Percentiles rank a stretch among this genome's conserved stretches.
Conservation (phyloP, 2,329 filamentous ascomycete genomes). For the Aureobasidium lini region DNA sequence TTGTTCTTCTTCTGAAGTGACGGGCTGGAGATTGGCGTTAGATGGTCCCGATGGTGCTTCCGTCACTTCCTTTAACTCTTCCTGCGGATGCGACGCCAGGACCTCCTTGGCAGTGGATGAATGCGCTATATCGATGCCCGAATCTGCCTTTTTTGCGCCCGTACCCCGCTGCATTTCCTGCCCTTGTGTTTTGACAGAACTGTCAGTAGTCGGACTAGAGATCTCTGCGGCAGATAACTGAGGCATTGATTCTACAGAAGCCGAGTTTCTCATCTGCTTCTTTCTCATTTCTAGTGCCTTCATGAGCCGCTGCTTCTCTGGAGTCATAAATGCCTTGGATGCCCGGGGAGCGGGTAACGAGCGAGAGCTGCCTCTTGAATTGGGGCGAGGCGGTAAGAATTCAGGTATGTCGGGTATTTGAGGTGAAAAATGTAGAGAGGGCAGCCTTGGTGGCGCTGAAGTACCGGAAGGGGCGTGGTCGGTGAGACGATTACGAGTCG, state of each 20-base stretch:
- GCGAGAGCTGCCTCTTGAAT: slow-evolving; percentile 26
- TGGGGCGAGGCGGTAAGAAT: slow-evolving; percentile 25
- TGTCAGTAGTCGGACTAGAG: slow-evolving; percentile 10
- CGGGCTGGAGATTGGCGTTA: not conserved
- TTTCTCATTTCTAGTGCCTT: slow-evolving; percentile 88
- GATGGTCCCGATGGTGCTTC: not conserved
- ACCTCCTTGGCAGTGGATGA: not conserved
- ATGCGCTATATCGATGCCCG: slow-evolving; percentile 1
- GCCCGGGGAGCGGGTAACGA: slow-evolving; percentile 7
- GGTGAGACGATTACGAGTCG: not conserved
- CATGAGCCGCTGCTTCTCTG: slow-evolving; percentile 87
- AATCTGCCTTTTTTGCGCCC: slow-evolving; percentile 6
- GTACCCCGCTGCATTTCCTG: not conserved
- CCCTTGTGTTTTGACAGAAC: not conserved
- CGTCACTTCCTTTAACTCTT: not conserved
- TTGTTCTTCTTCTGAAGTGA: not conserved
- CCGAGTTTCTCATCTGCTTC: slow-evolving; percentile 54
- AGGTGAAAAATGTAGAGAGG: slow-evolving; percentile 27
- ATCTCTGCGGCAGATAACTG: not conserved
- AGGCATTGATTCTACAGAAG: not conserved
- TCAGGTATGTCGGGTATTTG: slow-evolving; percentile 29
- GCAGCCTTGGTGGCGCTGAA: not conserved
- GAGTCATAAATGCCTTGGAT: slow-evolving; percentile 50
- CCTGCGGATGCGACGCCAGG: not conserved
- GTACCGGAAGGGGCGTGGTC: not conserved